Evolutionary conservation across 306 rosid species (phyloP).

Genomic region (Cajanus cajan): DNA sequence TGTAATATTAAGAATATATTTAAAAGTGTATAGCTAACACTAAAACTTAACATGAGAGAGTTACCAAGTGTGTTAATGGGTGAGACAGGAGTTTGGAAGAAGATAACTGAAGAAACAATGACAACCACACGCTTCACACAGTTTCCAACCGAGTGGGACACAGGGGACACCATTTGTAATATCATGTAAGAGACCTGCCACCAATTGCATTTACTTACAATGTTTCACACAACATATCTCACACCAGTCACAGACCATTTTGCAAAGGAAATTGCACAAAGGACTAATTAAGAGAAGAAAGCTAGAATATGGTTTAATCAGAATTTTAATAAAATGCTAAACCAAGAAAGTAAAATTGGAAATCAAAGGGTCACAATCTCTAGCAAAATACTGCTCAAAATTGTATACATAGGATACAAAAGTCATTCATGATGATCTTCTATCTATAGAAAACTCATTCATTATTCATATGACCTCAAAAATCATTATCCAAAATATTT

Average conservation of each 20-base stretch:
- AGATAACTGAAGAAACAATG: conserved; percentile 62
- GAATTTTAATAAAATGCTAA: not conserved
- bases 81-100: conserved; percentile 61
- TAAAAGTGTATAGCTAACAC: too few species aligned
- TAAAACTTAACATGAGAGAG: conserved; percentile 10
- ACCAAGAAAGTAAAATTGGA: not conserved
- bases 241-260: too few species aligned
- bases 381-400: too few species aligned
- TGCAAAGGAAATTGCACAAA: not conserved
- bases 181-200: conserved; percentile 69
- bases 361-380: not conserved
- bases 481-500: too few species aligned
- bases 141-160: conserved; percentile 74
- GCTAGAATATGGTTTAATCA: not conserved
- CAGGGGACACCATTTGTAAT: conserved; percentile 64
- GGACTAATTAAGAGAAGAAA: not conserved
- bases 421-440: too few species aligned
- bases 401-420: too few species aligned
- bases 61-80: conserved; percentile 57
- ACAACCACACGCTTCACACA: conserved; percentile 73
- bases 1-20: too few species aligned
- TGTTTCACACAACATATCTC: too few species aligned
- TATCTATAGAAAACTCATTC: too few species aligned
- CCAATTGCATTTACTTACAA: conserved; percentile 10
- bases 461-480: too few species aligned